These are phyloP conservation scores for Oryza rufipogon DNA, from an alignment of 176 grass and related monocot species.

Conservation along the genomic window DNA sequence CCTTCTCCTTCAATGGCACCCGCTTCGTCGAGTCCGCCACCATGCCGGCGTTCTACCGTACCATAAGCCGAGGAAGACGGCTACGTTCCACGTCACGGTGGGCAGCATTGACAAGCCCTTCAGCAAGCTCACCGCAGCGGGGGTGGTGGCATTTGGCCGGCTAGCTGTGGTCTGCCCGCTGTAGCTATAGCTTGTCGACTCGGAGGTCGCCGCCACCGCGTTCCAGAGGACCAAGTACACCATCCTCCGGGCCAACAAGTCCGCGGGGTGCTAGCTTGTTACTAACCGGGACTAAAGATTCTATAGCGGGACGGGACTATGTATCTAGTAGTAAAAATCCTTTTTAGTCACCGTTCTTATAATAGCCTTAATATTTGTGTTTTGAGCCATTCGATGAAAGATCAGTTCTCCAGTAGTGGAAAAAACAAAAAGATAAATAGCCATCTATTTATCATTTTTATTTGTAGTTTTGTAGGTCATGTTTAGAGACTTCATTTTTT, in stretches of 20 bases:
- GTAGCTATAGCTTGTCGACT: slow-evolving; percentile 53
- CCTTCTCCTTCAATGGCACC: slow-evolving; percentile 49
- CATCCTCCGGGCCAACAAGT: slow-evolving; percentile 53
- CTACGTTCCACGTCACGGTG: slow-evolving; percentile 23
- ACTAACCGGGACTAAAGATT: too few relatives aligned
- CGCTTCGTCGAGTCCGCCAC: slow-evolving; percentile 47
- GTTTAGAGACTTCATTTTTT: too few relatives aligned
- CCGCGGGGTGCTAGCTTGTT: slow-evolving; percentile 25
- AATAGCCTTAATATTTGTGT: too few relatives aligned
- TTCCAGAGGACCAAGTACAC: slow-evolving; percentile 53
- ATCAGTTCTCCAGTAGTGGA: too few relatives aligned
- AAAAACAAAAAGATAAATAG: too few relatives aligned
- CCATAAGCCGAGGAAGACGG: slow-evolving; percentile 11
- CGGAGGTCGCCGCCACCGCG: slow-evolving; percentile 51
- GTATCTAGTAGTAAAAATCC: too few relatives aligned
- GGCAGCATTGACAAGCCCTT: slow-evolving; percentile 15
- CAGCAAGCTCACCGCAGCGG: slow-evolving; percentile 21
- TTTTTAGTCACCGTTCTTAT: too few relatives aligned
- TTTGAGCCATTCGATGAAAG: too few relatives aligned
- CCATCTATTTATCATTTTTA: too few relatives aligned
- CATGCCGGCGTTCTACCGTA: neutral
- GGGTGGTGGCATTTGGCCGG: slow-evolving; percentile 40
- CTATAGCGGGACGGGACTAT: too few relatives aligned
- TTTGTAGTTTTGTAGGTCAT: too few relatives aligned
- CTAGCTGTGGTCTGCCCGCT: slow-evolving; percentile 43